Evolutionary conservation across 78 protist genomes (phyloP), one percentile per base, ranked within the genome.

Genomic region (Polysphondylium violaceum): DNA sequence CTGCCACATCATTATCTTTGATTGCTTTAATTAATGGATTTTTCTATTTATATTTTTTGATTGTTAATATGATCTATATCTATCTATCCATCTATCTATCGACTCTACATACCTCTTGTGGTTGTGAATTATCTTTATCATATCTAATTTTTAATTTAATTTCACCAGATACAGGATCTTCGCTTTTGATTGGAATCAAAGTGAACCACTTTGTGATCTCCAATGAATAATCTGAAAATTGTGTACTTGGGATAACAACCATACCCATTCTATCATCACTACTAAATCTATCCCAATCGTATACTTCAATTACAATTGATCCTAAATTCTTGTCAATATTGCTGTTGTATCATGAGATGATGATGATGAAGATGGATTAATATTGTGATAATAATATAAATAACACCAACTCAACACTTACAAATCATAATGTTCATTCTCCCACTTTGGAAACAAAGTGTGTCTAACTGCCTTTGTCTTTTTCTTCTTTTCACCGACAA

Each of bases 201-300:
- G 90, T 73, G 44, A 59, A 83, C 90, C 90, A 83, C 56, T 83
- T 67, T 9, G 33, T 56, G 4, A 72, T 83, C 23, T 83, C 90
- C 4, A 36, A 50, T 27, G 61, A 69, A 43, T 50, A 60, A 25
- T 69, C 73, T 27, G 19, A 17, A 41, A 83, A 19, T 51, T 60
- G 47, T 38, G 59, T 3, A 6, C 50, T 19, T 27, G 90, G 72
- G 9, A 83, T 58, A 21, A 19, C n/a, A 21, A 61, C 68, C 76
- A 83, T 68, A 19, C 90, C 90, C 90, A 83, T 83, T 58, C 75
- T 73, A 69, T 83, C 90, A 29, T 83, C 90, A 25, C 77, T 58
- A 58, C 75, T 63, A 50, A 83, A 83, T 69, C 90, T 83, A 36
- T 83, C 90, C 90, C 90, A 83, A 83, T 83, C 90, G 56, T 53